Evolutionary conservation across 139 green algal genomes (phyloP).

Genomic region (Diplosphaera chodatii): DNA sequence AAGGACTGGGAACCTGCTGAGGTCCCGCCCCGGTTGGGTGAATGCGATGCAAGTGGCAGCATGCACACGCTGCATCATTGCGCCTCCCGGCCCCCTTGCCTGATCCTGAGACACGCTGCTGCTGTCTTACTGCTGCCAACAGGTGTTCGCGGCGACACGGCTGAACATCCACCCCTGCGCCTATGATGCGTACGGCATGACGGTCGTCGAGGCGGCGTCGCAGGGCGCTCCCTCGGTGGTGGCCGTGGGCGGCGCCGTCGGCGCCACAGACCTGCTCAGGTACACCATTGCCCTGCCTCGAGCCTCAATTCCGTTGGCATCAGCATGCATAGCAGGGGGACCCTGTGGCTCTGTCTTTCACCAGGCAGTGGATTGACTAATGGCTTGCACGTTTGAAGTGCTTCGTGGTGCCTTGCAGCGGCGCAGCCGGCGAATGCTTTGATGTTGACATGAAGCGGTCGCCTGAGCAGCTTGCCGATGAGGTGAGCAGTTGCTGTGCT

Average conservation of each 20-base stretch:
- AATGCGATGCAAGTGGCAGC: too few relatives aligned
- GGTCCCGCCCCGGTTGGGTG: too few relatives aligned
- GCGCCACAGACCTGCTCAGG: slow-evolving; percentile 56
- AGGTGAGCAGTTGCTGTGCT: slow-evolving; percentile 3
- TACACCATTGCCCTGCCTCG: too few relatives aligned
- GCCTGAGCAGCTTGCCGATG: slow-evolving; percentile 17
- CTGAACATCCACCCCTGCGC: slow-evolving; percentile 81
- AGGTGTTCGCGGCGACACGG: slow-evolving; percentile 46
- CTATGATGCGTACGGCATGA: slow-evolving; percentile 78
- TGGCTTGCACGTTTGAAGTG: too few relatives aligned
- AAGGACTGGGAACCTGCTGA: too few relatives aligned
- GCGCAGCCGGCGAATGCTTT: slow-evolving; percentile 46
- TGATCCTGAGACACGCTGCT: too few relatives aligned
- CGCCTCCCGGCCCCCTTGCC: too few relatives aligned
- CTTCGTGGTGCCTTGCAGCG: slow-evolving; percentile 55
- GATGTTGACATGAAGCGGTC: slow-evolving; percentile 17
- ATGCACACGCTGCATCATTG: too few relatives aligned
- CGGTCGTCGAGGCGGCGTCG: slow-evolving; percentile 77
- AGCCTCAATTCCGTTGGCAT: too few relatives aligned
- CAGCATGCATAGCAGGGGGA: too few relatives aligned
- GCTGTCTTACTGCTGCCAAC: not conserved
- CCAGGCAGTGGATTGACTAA: too few relatives aligned
- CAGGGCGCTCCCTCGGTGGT: slow-evolving; percentile 64
- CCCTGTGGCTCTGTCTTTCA: too few relatives aligned
- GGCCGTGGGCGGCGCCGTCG: slow-evolving; percentile 36